phyloP scores from a whole-genome alignment of 2,329 filamentous ascomycete genomes.

The Leptographium wingfieldii region DNA sequence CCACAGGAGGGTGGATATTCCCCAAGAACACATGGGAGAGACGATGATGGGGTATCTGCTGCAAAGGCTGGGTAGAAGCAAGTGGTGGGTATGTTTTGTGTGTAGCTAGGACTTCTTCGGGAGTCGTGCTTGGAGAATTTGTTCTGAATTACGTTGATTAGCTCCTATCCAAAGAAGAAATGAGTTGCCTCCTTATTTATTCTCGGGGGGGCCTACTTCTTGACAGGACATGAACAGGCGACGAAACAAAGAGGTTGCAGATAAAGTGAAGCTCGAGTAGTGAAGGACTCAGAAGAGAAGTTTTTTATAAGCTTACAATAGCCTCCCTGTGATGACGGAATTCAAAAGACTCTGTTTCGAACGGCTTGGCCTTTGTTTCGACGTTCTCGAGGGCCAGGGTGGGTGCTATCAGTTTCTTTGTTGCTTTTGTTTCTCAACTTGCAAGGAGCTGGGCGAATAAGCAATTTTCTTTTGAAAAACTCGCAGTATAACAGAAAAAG shows the following conservation, averaged over 20 bases:
- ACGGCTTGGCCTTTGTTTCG: background rate
- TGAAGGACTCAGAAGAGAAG: background rate
- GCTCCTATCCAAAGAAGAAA: background rate
- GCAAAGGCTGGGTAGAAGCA: background rate
- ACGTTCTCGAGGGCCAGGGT: background rate
- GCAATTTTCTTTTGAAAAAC: too few species aligned
- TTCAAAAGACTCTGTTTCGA: background rate
- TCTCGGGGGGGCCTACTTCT: background rate
- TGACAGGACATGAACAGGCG: too few species aligned
- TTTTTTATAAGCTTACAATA: background rate
- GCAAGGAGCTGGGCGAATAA: too few species aligned
- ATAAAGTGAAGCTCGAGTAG: background rate
- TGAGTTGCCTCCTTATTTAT: background rate
- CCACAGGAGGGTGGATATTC: conserved; percentile 1
- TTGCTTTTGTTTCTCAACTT: background rate
- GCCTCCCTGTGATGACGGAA: background rate
- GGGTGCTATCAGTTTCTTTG: background rate
- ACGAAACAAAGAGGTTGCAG: background rate
- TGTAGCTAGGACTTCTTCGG: background rate
- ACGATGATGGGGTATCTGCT: background rate
- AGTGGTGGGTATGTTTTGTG: background rate
- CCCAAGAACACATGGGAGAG: conserved; percentile 4
- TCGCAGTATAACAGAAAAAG: too few species aligned
- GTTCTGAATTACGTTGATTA: background rate
- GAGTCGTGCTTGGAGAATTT: background rate